Evolutionary conservation across 306 rosid genomes (phyloP).

Genomic region (Quercus suber): DNA sequence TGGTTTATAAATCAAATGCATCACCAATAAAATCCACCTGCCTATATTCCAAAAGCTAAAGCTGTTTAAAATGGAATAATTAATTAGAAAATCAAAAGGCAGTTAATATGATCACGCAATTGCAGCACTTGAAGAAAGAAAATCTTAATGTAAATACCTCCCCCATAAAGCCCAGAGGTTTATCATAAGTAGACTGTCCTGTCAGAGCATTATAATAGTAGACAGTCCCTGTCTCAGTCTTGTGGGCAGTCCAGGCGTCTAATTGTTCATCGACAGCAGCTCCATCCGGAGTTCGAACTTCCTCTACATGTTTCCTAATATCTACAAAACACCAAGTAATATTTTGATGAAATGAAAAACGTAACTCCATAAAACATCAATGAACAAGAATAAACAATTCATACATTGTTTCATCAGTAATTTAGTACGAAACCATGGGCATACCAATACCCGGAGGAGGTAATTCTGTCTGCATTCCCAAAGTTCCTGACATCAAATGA

Average conservation of each 20-base stretch:
- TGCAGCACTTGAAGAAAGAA: not conserved
- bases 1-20: no score
- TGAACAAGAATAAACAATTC: not conserved
- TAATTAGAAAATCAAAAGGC: not conserved
- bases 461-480: slow-evolving; percentile 46
- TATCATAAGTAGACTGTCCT: slow-evolving; percentile 79
- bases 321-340: slow-evolving; percentile 41
- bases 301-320: slow-evolving; percentile 39
- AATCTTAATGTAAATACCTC: slow-evolving; percentile 62
- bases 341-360: slow-evolving; percentile 12
- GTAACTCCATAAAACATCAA: slow-evolving; percentile 16
- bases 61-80: not conserved
- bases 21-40: no score
- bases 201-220: slow-evolving; percentile 91
- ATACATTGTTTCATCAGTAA: slow-evolving; percentile 26
- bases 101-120: not conserved
- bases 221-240: slow-evolving; percentile 70
- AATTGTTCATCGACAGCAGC: slow-evolving; percentile 43
- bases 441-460: slow-evolving; percentile 54
- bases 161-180: slow-evolving; percentile 77
- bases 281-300: slow-evolving; percentile 28
- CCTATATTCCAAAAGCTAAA: no score
- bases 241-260: slow-evolving; percentile 95
- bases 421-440: slow-evolving; percentile 16
- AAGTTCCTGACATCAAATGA: slow-evolving; percentile 41